Evolutionary conservation across 345 rosid genomes (phyloP), one percentile per base, ranked within the genome.

Genomic region (Turnera subulata): DNA sequence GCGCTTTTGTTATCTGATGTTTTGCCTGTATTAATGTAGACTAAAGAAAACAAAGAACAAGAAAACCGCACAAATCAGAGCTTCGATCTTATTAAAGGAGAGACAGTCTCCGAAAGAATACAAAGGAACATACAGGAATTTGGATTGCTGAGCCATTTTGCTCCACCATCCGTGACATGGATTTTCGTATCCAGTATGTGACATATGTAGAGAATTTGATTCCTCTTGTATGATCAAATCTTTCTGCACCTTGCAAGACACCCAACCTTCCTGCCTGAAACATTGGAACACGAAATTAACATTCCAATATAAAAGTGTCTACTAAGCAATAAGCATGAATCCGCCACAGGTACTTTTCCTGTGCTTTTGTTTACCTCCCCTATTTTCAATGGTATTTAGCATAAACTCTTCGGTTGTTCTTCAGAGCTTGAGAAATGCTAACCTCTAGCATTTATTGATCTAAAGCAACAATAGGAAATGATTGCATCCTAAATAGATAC

Each of bases 201-300:
- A 84, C 88, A 76, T 90, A 90, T 21, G 97, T 90, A 3, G 95
- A 87, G 71, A 90, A 87, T 78, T 64, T 84, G 76, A 71, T 81
- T 61, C 97, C 97, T 70, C 85, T 86, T 21, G 86, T 71, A 69
- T 67, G 85, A 78, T 90, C 93, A 58, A 90, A 90, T 71, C 86
- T 80, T 58, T 81, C 86, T 46, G 95, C 92, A 37, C 95, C 97
- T 76, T 74, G 86, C 56, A 90, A 72, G 62, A 90, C 91, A 6
- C 97, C 97, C 55, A 80, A 12, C 56, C 78, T 64, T 64, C 97
- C 95, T 23, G 88, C 97, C 97, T 90, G 75, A 16, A 62, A 59
- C 50, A 54, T 45, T 48, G 42, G 22, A 60, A 40, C 55, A 22
- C 13, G 25, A 58, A 68, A 25, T 51, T 12, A 52, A 18, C 16